Conservation (phyloP, 1,284 basidiomycete species). For the Afroboletus lepidellus region DNA sequence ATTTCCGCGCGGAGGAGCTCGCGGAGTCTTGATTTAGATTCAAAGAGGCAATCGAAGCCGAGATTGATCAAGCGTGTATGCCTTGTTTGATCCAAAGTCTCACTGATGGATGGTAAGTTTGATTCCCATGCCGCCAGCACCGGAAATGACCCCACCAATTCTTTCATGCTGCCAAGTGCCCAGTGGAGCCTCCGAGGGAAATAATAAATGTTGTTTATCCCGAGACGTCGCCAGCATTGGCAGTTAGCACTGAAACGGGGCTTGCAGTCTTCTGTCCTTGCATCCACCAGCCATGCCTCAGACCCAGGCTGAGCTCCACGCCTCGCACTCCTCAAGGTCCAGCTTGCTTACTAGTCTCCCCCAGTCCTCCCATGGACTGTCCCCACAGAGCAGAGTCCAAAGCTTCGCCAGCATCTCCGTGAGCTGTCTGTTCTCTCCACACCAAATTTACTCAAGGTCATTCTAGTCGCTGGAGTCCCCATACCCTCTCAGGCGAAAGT, state of each 20-base stretch:
- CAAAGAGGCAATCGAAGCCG: neutral
- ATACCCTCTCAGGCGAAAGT: conserved; percentile 24
- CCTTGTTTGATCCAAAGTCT: neutral
- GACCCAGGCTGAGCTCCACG: neutral
- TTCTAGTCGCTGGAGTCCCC: conserved; percentile 29
- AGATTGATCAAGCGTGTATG: neutral
- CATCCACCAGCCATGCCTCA: conserved; percentile 15
- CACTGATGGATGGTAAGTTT: neutral
- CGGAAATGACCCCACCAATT: conserved; percentile 9
- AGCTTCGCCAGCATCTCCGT: conserved; percentile 33
- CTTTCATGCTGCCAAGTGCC: neutral
- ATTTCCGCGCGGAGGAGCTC: neutral
- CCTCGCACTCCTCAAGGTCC: conserved; percentile 11
- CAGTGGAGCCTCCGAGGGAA: neutral
- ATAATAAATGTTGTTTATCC: neutral
- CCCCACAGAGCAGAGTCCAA: conserved; percentile 23
- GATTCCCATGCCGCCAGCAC: neutral
- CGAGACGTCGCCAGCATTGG: too few relatives aligned
- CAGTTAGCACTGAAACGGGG: neutral
- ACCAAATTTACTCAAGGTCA: neutral
- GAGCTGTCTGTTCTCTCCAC: neutral
- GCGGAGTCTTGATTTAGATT: conserved; percentile 1
- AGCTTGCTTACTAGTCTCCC: conserved; percentile 14
- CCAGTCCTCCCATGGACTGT: conserved; percentile 4
- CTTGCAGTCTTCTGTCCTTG: neutral